Percentiles rank a stretch among this genome's conserved stretches.
phyloP scores from a whole-genome alignment of 495 filamentous ascomycete species.

The Neurospora africana region DNA sequence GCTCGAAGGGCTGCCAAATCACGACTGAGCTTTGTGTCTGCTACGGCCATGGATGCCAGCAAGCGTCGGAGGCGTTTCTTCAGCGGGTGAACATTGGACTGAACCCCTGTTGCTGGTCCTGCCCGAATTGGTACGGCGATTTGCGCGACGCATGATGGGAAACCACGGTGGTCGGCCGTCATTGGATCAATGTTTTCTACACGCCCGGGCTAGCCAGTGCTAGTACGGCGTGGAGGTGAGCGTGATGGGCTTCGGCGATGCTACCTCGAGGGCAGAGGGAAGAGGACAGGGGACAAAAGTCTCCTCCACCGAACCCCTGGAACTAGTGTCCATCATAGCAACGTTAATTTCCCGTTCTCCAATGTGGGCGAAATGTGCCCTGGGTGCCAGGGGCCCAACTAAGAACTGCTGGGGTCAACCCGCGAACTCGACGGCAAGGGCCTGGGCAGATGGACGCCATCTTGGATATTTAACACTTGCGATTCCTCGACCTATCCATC shows the following conservation, averaged over 20 bases:
- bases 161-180: neutral
- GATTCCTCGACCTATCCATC: slow-evolving; percentile 15
- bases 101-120: neutral
- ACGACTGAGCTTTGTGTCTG: neutral
- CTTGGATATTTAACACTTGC: slow-evolving; percentile 22
- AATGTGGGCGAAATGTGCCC: neutral
- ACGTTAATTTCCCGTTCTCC: slow-evolving; percentile 23
- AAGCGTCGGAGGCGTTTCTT: neutral
- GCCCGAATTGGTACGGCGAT: neutral
- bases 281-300: neutral
- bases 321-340: slow-evolving; percentile 18
- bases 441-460: neutral
- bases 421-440: neutral
- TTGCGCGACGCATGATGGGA: neutral
- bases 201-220: neutral
- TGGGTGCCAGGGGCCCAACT: neutral
- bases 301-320: slow-evolving; percentile 24
- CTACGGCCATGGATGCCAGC: neutral
- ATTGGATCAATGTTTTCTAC: neutral
- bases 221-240: slow-evolving; percentile 7
- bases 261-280: neutral
- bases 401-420: neutral
- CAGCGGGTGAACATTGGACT: neutral
- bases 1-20: neutral
- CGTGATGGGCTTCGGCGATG: neutral